Percentiles rank a stretch among this genome's conserved stretches.
Conservation (phyloP, 805 yeast species). For the Starmerella sirachaensis region DNA sequence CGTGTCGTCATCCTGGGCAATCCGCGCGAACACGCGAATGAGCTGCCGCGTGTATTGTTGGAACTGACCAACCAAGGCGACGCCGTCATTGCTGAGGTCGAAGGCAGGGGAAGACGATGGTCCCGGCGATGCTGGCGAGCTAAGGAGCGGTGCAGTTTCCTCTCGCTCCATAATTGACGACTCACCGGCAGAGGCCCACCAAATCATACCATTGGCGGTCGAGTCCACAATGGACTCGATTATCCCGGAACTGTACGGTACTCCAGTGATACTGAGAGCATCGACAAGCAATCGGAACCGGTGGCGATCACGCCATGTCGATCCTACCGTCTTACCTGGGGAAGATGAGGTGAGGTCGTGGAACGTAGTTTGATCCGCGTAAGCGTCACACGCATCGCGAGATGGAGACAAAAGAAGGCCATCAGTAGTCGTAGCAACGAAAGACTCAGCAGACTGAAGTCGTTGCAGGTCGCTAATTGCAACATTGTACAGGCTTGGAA, state of each 20-base stretch:
- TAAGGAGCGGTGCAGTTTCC: slow-evolving; percentile 12
- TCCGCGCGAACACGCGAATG: slow-evolving; percentile 31
- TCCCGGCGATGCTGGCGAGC: slow-evolving; percentile 4
- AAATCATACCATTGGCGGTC: slow-evolving; percentile 41
- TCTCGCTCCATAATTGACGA: slow-evolving; percentile 30
- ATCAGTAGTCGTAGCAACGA: slow-evolving; percentile 55
- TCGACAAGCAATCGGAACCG: slow-evolving; percentile 21
- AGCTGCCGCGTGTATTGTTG: slow-evolving; percentile 38
- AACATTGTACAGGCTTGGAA: slow-evolving; percentile 39
- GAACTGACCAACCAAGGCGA: slow-evolving; percentile 39
- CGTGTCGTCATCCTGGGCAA: slow-evolving; percentile 27
- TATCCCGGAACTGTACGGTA: slow-evolving; percentile 5
- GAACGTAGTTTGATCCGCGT: slow-evolving; percentile 8
- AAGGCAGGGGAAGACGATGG: background rate
- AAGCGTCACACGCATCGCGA: slow-evolving; percentile 21
- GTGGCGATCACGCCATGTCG: slow-evolving; percentile 24
- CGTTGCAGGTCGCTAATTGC: slow-evolving; percentile 46
- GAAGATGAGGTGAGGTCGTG: slow-evolving; percentile 6
- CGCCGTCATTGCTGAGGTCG: slow-evolving; percentile 29
- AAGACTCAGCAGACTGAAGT: slow-evolving; percentile 30
- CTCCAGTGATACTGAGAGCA: slow-evolving; percentile 11
- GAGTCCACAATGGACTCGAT: slow-evolving; percentile 18
- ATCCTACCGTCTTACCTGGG: slow-evolving; percentile 3
- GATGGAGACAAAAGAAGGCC: slow-evolving; percentile 38
- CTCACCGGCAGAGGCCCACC: slow-evolving; percentile 87